Percentiles rank a stretch among this genome's conserved stretches.
Conservation (phyloP, 768 basidiomycete species). For the Pulveroboletus sp. region DNA sequence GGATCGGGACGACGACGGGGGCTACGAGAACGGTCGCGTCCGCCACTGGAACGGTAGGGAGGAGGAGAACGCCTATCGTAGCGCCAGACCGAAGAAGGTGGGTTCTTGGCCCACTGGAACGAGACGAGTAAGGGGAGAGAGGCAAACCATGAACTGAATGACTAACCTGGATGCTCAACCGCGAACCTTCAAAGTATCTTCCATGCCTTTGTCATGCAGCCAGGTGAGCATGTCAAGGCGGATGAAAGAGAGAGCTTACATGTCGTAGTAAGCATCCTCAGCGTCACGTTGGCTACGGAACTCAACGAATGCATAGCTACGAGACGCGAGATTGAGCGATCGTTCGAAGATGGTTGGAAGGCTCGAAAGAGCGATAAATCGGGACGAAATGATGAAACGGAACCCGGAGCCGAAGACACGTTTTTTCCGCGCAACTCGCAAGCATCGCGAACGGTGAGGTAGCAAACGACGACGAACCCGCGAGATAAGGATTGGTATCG, state of each 20-base stretch:
- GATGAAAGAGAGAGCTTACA: conserved; percentile 43
- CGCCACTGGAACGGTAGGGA: conserved; percentile 33
- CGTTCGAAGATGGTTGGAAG: conserved; percentile 32
- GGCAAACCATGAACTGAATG: not conserved
- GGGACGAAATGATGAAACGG: conserved; percentile 27
- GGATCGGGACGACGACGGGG: conserved; percentile 43
- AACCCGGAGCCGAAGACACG: conserved; percentile 24
- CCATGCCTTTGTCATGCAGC: conserved; percentile 54
- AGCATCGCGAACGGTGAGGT: conserved; percentile 19
- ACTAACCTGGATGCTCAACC: conserved; percentile 69
- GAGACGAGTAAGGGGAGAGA: not conserved
- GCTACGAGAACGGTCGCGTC: conserved; percentile 50
- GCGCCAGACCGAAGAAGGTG: conserved; percentile 80
- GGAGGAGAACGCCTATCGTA: conserved; percentile 55
- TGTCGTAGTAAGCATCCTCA: conserved; percentile 80
- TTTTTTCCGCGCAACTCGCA: conserved; percentile 27
- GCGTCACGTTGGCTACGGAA: conserved; percentile 75
- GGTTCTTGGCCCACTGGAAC: conserved; percentile 72
- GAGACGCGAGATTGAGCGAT: conserved; percentile 57
- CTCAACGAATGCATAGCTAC: conserved; percentile 85
- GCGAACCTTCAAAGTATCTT: conserved; percentile 65
- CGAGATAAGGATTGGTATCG: conserved; percentile 30
- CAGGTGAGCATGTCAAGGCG: conserved; percentile 7
- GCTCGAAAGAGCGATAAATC: conserved; percentile 33
- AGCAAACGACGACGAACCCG: conserved; percentile 28